Evolutionary conservation across 306 rosid genomes (phyloP), one percentile per base, ranked within the genome.

Genomic region (Prunus salicina): DNA sequence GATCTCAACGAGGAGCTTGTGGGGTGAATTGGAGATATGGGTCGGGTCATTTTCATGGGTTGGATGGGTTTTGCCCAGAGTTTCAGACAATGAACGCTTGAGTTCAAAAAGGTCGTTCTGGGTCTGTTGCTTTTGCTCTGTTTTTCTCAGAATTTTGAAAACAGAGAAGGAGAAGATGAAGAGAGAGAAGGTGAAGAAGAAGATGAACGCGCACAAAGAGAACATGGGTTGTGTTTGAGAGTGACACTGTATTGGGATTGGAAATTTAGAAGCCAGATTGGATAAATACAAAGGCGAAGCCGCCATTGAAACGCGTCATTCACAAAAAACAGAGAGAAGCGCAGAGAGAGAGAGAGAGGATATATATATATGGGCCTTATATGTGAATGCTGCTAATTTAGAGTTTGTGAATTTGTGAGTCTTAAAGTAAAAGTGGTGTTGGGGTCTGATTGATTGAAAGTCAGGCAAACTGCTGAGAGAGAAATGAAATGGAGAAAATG

Each of bases 261-360:
- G 82, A 66, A 83, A 72, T 75, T 67, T 11, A 50, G 78, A 81
- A 58, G 55, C 60, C 79, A 63, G 52, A 68, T 61, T 62, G 78
- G 76, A 80, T 12, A 73, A 8, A 61, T 19, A 73, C 0, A 79
- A 82, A 43, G 46, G 67, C n/a, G 71, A 16, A 79, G 92, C 81
- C 79, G 88, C 87, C 88, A 88, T 87, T 76, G 80, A 84, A 74
- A 74, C 78, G 87, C 84, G 88, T 82, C 88, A 71, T 79, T 73
- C 50, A 82, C 52, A 12, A 8, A 30, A 52, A 3, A 27, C 73
- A 69, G 12, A 8, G 46, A 22, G 43, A 43, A 11, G 13, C 12
- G 13, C 10, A 15, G 4, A 38, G 50, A 18, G 22, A 14, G 9
- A 2, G 45, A 66, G 30, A 12, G 5, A 22, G n/a, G 8, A 22